phyloP scores from a whole-genome alignment of 306 rosid genomes.

The Cicer chorassanicum region DNA sequence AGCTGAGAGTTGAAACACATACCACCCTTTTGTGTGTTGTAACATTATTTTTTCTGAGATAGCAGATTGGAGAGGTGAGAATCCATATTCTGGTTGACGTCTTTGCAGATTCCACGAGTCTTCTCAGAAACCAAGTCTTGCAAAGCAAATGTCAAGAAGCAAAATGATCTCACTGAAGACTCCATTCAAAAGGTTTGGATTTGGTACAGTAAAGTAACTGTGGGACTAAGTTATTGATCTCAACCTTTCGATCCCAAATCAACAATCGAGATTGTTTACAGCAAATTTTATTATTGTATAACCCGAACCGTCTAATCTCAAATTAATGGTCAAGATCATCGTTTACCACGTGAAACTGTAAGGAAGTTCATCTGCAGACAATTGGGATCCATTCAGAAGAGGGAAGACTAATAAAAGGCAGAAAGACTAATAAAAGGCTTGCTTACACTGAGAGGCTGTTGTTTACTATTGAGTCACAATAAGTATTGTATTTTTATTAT shows the following conservation, averaged over 20 bases:
- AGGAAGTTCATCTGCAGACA: too few species aligned
- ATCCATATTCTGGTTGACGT: slow-evolving; percentile 4
- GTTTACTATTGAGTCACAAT: neutral
- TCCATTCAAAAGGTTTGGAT: neutral
- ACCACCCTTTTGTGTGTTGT: neutral
- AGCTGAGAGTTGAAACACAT: slow-evolving; percentile 19
- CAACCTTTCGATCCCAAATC: too few species aligned
- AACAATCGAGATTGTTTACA: too few species aligned
- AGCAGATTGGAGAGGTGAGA: neutral
- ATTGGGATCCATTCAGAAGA: too few species aligned
- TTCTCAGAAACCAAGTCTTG: slow-evolving; percentile 3
- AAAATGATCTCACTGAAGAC: slow-evolving; percentile 9
- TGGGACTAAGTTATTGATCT: too few species aligned
- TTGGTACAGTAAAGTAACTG: too few species aligned
- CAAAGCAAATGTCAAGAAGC: slow-evolving; percentile 12
- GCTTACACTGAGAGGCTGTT: neutral
- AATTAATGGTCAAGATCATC: too few species aligned
- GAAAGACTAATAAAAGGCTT: slow-evolving; percentile 2
- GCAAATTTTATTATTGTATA: too few species aligned
- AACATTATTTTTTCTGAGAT: slow-evolving; percentile 3
- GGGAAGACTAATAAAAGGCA: too few species aligned
- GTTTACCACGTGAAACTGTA: too few species aligned
- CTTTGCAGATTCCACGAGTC: slow-evolving; percentile 5
- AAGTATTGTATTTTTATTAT: neutral
- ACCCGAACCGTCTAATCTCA: too few species aligned